These are phyloP conservation scores for Eudorina sp. DNA, from an alignment of 139 green algal genomes.

Conservation along the genomic window DNA sequence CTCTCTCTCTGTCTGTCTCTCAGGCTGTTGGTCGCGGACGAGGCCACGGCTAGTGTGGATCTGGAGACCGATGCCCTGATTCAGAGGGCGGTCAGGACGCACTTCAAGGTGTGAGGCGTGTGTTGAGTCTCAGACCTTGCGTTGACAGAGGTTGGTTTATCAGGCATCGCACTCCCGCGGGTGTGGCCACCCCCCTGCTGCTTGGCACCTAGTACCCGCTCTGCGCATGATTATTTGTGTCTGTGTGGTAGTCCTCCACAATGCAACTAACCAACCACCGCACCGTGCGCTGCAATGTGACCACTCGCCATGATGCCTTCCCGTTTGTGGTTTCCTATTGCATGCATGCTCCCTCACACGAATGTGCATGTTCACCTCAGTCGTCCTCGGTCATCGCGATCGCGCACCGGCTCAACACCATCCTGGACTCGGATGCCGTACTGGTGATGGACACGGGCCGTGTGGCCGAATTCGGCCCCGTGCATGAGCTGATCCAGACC, in stretches of 20 bases:
- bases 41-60: conserved; percentile 93
- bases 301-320: neutral
- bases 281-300: too few relatives aligned
- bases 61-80: conserved; percentile 83
- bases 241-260: too few relatives aligned
- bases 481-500: conserved; percentile 61
- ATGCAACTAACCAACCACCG: too few relatives aligned
- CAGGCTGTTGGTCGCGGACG: conserved; percentile 65
- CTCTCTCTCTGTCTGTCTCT: neutral
- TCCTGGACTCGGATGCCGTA: conserved; percentile 59
- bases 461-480: conserved; percentile 79
- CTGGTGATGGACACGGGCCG: conserved; percentile 75
- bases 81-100: conserved; percentile 61
- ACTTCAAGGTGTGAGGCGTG: conserved; percentile 9
- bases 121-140: neutral
- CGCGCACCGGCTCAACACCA: conserved; percentile 75
- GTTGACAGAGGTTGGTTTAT: neutral
- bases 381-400: conserved; percentile 79
- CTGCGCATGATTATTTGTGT: too few relatives aligned
- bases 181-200: neutral
- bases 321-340: neutral
- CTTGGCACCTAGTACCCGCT: too few relatives aligned
- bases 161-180: neutral
- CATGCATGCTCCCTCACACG: neutral
- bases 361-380: conserved; percentile 4